A percentile compares a stretch with the other conserved stretches of the same genome.
Conservation (phyloP, 139 green algal species). For the Tetradesmus obliquus region DNA sequence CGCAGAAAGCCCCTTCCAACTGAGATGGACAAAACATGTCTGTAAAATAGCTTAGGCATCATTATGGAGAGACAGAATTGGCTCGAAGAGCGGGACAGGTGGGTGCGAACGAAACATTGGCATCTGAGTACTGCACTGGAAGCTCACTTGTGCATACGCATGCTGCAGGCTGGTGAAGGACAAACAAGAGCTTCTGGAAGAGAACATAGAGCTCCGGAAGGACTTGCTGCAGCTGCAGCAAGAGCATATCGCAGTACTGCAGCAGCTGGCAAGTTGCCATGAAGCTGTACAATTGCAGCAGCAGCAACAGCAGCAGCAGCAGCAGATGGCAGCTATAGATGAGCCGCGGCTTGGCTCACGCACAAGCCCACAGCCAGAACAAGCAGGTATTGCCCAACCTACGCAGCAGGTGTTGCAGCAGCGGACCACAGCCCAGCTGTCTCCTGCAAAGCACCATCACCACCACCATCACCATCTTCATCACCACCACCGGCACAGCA, state of each 20-base stretch:
- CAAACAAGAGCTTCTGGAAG: not conserved
- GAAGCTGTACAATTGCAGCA: not conserved
- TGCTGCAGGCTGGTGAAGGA: not conserved
- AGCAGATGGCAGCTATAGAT: not conserved
- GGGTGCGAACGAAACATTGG: not conserved
- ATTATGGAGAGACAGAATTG: not conserved
- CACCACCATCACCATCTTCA: not conserved
- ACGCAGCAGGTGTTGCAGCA: not conserved
- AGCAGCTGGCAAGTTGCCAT: not conserved
- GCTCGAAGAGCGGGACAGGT: not conserved
- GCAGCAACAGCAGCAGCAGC: not conserved
- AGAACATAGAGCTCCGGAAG: slow-evolving; percentile 14
- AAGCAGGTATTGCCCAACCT: not conserved
- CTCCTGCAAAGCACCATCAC: not conserved
- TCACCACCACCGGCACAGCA: not conserved
- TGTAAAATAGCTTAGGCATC: not conserved
- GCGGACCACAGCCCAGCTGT: not conserved
- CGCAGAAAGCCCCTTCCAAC: not conserved
- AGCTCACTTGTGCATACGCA: not conserved
- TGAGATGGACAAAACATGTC: not conserved
- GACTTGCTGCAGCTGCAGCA: slow-evolving; percentile 33
- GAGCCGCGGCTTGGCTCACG: not conserved
- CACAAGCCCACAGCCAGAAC: not conserved
- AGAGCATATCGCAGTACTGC: slow-evolving; percentile 20
- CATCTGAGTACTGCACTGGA: not conserved